Evolutionary conservation across 106 monocot genomes (phyloP).

Genomic region (Hemerocallis citrina): DNA sequence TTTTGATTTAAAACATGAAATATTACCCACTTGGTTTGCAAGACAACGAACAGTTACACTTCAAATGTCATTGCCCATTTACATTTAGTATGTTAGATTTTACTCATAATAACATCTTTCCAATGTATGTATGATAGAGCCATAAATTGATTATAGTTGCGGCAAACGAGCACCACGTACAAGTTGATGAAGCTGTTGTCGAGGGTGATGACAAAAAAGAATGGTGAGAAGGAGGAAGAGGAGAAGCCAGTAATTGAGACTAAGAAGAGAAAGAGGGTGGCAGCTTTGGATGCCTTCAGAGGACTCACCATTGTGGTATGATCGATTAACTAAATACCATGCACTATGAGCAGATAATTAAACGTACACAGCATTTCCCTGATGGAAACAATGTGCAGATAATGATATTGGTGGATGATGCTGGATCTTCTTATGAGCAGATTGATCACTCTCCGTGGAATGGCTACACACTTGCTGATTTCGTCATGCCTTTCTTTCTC

Average conservation of each 20-base stretch:
- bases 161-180: constrained; percentile 7
- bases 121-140: no score
- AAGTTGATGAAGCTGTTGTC: neutral
- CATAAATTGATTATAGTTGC: no score
- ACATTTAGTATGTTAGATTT: no score
- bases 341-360: no score
- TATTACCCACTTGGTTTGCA: no score
- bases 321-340: no score
- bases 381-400: constrained; percentile 3
- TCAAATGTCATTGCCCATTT: no score
- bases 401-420: constrained; percentile 40
- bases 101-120: no score
- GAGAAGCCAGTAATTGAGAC: neutral
- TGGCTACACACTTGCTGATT: constrained; percentile 41
- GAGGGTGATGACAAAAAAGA: neutral
- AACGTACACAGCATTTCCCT: no score
- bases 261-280: constrained; percentile 21
- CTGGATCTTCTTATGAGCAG: constrained; percentile 22
- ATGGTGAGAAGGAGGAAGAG: neutral
- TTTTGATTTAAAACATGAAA: no score
- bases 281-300: constrained; percentile 42
- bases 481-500: constrained; percentile 53
- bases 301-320: constrained; percentile 46
- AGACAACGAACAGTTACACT: no score
- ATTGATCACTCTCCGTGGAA: constrained; percentile 54